Base-by-base conservation (phyloP, 2,329 filamentous ascomycete species). In the Sporothrix mexicana region DNA sequence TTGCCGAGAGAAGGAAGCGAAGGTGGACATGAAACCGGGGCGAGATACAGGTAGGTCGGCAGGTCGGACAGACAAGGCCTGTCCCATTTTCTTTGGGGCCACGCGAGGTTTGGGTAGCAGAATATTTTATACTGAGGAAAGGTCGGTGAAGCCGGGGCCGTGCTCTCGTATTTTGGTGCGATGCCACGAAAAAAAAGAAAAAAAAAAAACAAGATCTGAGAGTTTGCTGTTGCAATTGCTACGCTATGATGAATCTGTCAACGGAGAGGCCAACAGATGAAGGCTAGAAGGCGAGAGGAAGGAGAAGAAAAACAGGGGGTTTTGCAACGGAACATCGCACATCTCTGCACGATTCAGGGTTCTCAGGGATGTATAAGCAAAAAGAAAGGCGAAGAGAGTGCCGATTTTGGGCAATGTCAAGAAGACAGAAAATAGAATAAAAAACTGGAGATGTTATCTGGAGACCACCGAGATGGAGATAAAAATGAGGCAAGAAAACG, bases 231-330 rank as follows among this genome's bases (percentile, higher is more conserved):
- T 55, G n/a, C 66, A 69, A 53, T 69, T 55, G 47, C 49, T 53
- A 69, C 66, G 47, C 47, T 69, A 47, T 17, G 47, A 55, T 69
- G 64, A 30, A 67, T 51, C 15, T 51, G 23, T 51, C 25, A n/a
- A 30, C 15, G 25, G 23, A 47, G 17, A 36, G 25, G 8, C 25
- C 15, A 49, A n/a, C 9, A 51, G 45, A 49, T 12, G 41, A 20
- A 51, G 8, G 7, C 43, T 36, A n/a, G 45, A 36, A 51, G 12
- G 51, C 13, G 10, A 10, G 20, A 66, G n/a, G 30, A 45, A 25
- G 12, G 36, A 66, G n/a, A 25, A 43, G 61, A 25, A 17, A 45
- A 17, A 23, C 9, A 12, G 47, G 41, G 41, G 41, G 13, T n/a
- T 30, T 36, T 23, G 5, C n/a, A 62, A 43, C 59, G 43, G 51